Evolutionary conservation across 129 eudicot genomes (phyloP), one percentile per base, ranked within the genome.

Genomic region (Centella asiatica): DNA sequence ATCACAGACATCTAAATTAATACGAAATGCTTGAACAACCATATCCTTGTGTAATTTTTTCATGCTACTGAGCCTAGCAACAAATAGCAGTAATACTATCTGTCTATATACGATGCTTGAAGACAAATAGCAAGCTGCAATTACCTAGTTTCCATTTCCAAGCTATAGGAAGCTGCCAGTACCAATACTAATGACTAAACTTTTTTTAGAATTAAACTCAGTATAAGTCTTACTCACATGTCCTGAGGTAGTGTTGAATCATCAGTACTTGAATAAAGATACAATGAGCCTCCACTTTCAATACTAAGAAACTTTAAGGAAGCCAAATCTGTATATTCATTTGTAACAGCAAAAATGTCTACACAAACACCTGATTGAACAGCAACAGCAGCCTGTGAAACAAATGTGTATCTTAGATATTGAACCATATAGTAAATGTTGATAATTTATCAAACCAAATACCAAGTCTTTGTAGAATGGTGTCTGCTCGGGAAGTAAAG

Each of bases 181-280:
- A n/a, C n/a, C n/a, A n/a, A n/a, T n/a, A n/a, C n/a, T n/a, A n/a
- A n/a, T n/a, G n/a, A n/a, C n/a, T n/a, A n/a, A n/a, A n/a, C n/a
- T n/a, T n/a, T n/a, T n/a, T n/a, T n/a, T n/a, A n/a, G n/a, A n/a
- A n/a, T n/a, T n/a, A n/a, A n/a, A n/a, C n/a, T 23, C 15, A 18
- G 22, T 12, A 53, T 24, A 9, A 53, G 22, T 3, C 34, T 42
- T 76, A 80, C 99, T 77, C 80, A 92, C 99, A 92, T 82, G 74
- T 92, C 99, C 66, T 92, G 99, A 56, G 99, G 99, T 73, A 92
- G 96, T 46, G 99, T 92, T 24, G 99, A 92, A 77, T 92, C 95
- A 44, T 92, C 99, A 36, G 99, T 92, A 72, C 61, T 92, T 29
- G 96, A 74, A 70, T 92, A 92, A 46, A 84, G 60, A 78, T 87